phyloP scores from a whole-genome alignment of 129 eudicot genomes.

The Helianthus tuberosus region DNA sequence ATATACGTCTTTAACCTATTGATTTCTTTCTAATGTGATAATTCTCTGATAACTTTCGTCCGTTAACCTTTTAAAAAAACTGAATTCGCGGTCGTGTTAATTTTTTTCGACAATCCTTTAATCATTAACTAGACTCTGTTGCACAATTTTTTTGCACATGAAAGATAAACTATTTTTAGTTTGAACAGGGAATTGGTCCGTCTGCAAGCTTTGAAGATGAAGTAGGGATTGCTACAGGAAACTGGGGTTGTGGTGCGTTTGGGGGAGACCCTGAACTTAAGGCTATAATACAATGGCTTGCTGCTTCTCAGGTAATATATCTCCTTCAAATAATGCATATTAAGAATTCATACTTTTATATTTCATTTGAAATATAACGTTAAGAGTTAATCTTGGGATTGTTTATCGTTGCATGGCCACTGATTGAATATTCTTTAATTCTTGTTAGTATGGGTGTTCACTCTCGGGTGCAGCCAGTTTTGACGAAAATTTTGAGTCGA shows the following conservation, averaged over 20 bases:
- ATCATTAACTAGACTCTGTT: not conserved
- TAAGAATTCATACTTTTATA: not conserved
- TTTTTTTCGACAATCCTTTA: too few species aligned
- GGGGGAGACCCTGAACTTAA: conserved; percentile 99
- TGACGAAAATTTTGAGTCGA: too few species aligned
- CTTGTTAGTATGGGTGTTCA: not conserved
- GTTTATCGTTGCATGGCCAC: not conserved
- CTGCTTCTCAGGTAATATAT: conserved; percentile 84
- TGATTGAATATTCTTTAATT: not conserved
- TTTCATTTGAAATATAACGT: not conserved
- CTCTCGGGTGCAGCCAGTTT: too few species aligned
- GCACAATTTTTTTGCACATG: not conserved
- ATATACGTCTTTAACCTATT: too few species aligned
- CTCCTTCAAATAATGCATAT: conserved; percentile 16
- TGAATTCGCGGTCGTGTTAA: too few species aligned
- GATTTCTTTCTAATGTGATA: too few species aligned
- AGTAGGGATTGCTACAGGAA: conserved; percentile 86
- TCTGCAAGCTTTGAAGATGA: conserved; percentile 31
- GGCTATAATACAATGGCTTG: conserved; percentile 90
- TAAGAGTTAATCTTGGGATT: not conserved
- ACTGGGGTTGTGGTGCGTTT: conserved; percentile 99
- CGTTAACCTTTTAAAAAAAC: too few species aligned
- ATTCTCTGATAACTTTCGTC: too few species aligned
- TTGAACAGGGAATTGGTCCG: conserved; percentile 16
- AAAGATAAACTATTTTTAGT: not conserved